phyloP scores from a whole-genome alignment of 139 green algal species.

The Chlamydomonas sp. region DNA sequence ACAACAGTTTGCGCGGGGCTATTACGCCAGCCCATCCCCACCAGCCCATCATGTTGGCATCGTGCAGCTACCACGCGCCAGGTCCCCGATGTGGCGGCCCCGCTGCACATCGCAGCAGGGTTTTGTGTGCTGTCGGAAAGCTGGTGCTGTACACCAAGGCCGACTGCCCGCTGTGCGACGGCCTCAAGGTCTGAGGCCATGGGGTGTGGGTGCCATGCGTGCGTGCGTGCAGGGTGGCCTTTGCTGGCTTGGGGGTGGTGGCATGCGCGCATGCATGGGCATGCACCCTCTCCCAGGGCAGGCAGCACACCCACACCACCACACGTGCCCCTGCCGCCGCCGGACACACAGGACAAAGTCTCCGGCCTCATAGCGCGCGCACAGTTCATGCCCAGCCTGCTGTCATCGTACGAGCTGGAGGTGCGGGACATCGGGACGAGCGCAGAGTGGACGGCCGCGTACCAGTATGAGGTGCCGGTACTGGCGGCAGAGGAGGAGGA shows the following conservation, averaged over 20 bases:
- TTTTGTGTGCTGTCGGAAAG: too few species aligned
- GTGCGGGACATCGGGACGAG: not conserved
- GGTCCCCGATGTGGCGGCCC: too few species aligned
- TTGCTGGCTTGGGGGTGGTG: too few species aligned
- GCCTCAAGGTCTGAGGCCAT: slow-evolving; percentile 8
- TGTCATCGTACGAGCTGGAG: slow-evolving; percentile 7
- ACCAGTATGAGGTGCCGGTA: slow-evolving; percentile 6
- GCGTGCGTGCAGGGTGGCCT: not conserved
- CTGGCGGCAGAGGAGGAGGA: not conserved
- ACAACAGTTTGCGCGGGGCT: too few species aligned
- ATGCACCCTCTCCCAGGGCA: too few species aligned
- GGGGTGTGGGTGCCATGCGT: not conserved
- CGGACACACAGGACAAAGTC: slow-evolving; percentile 6
- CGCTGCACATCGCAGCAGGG: too few species aligned
- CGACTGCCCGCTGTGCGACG: slow-evolving; percentile 13
- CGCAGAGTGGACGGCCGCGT: slow-evolving; percentile 4
- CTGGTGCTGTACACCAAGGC: slow-evolving; percentile 10
- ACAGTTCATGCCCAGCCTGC: slow-evolving; percentile 12
- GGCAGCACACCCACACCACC: too few species aligned
- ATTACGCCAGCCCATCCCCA: too few species aligned
- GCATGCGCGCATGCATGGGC: too few species aligned
- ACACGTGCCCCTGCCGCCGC: too few species aligned
- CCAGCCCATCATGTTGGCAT: too few species aligned
- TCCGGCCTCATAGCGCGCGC: not conserved
- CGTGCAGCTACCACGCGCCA: too few species aligned